These are phyloP conservation scores for Pseudogymnoascus sp. DNA, from an alignment of 2,329 filamentous ascomycete species.

Conservation along the genomic window DNA sequence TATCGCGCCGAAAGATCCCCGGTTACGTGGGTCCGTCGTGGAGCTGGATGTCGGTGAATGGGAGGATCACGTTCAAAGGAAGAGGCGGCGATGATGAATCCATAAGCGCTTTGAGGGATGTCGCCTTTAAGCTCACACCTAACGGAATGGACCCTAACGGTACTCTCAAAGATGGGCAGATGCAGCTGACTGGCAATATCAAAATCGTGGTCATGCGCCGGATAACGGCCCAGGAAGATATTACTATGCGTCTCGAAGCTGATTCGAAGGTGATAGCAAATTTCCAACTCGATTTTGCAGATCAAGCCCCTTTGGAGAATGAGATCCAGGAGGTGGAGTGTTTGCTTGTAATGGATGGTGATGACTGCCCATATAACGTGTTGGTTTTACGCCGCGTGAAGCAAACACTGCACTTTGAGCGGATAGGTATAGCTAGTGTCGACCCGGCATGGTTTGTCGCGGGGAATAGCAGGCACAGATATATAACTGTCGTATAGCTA, in stretches of 20 bases:
- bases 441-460: conserved; percentile 11
- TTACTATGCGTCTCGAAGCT: conserved; percentile 4
- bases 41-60: conserved; percentile 12
- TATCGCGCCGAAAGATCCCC: not conserved
- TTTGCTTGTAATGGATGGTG: conserved; percentile 8
- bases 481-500: conserved; percentile 9
- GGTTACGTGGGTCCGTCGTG: conserved; percentile 10
- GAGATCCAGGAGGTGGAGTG: conserved; percentile 5
- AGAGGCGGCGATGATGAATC: not conserved
- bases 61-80: conserved; percentile 1
- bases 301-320: not conserved
- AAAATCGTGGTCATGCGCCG: conserved; percentile 7
- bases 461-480: conserved; percentile 5
- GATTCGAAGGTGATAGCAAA: not conserved
- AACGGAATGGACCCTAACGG: conserved; percentile 9
- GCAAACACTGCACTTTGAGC: conserved; percentile 10
- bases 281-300: conserved; percentile 8
- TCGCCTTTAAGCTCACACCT: conserved; percentile 7
- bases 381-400: conserved; percentile 8
- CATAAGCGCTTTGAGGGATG: conserved; percentile 7
- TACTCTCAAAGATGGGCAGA: conserved; percentile 7
- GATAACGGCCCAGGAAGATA: not conserved
- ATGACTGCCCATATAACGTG: conserved; percentile 3
- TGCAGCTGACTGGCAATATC: conserved; percentile 7
- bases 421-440: conserved; percentile 9